Conservation (phyloP, 345 rosid species). For the Eucalyptus urophylla region DNA sequence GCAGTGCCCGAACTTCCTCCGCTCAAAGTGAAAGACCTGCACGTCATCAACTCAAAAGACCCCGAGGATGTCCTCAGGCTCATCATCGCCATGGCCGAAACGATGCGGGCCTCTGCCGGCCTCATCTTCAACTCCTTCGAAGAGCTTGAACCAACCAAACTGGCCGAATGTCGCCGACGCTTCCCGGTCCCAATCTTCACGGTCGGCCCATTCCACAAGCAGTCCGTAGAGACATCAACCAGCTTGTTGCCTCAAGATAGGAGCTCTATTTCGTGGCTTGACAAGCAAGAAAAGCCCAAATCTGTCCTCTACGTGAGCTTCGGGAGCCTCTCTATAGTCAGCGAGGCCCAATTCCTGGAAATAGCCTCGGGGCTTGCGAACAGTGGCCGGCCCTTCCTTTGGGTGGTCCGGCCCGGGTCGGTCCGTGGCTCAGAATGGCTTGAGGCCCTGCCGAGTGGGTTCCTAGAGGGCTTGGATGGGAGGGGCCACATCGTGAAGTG, state of each 20-base stretch:
- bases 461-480: background rate
- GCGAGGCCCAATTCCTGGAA: background rate
- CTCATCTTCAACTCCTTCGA: constrained; percentile 17
- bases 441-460: background rate
- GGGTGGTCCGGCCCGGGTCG: background rate
- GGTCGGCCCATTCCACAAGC: constrained; percentile 29
- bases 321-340: constrained; percentile 15
- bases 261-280: constrained; percentile 18
- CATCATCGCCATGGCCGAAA: background rate
- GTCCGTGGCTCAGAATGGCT: background rate
- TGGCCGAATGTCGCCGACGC: background rate
- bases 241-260: constrained; percentile 4
- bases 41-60: background rate
- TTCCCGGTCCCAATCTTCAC: constrained; percentile 11
- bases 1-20: constrained; percentile 15
- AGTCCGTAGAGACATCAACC: background rate
- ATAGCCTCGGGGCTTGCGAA: background rate
- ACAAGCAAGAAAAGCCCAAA: constrained; percentile 6
- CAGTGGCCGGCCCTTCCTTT: background rate
- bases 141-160: constrained; percentile 2
- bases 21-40: constrained; percentile 27
- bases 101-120: constrained; percentile 6
- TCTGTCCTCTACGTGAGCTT: constrained; percentile 32
- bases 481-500: background rate
- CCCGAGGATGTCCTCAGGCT: constrained; percentile 1